phyloP scores from a whole-genome alignment of 2,329 filamentous ascomycete species.

The Magnaporthiopsis rhizophila region DNA sequence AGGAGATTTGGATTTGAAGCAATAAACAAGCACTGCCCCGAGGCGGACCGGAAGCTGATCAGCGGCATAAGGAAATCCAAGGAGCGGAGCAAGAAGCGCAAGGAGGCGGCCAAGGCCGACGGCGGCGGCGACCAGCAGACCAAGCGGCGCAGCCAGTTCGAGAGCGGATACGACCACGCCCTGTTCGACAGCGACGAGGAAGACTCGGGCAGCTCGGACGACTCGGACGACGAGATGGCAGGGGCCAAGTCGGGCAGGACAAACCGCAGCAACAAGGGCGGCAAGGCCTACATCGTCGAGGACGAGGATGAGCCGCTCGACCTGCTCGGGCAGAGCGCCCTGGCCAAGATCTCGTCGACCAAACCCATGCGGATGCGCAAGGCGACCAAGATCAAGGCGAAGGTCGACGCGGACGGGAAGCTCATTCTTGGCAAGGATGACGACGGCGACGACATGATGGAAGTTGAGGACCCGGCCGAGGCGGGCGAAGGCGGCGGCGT shows the following conservation, averaged over 20 bases:
- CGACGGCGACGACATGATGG: constrained; percentile 50
- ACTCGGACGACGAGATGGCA: constrained; percentile 34
- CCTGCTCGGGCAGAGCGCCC: constrained; percentile 77
- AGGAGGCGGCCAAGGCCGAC: constrained; percentile 56
- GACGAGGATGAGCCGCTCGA: constrained; percentile 93
- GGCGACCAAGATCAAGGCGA: constrained; percentile 55
- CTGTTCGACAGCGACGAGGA: constrained; percentile 74
- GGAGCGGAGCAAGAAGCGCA: constrained; percentile 85
- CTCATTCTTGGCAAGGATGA: constrained; percentile 60
- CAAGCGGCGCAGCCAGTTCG: constrained; percentile 57
- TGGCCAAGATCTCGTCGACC: constrained; percentile 89
- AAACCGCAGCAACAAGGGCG: constrained; percentile 49
- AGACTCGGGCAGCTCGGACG: constrained; percentile 55
- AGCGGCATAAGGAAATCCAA: constrained; percentile 92
- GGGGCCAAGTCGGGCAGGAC: constrained; percentile 25
- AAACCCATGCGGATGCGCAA: constrained; percentile 63
- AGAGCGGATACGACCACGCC: constrained; percentile 93
- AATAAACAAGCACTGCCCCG: constrained; percentile 74
- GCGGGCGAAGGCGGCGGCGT: constrained; percentile 46
- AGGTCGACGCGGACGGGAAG: constrained; percentile 70
- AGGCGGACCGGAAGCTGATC: constrained; percentile 82
- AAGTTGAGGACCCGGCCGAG: constrained; percentile 38
- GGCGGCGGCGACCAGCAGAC: constrained; percentile 44
- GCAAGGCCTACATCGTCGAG: constrained; percentile 82
- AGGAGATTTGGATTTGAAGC: constrained; percentile 78